These are phyloP conservation scores for Trifolium pratense DNA, from an alignment of 306 rosid species.

Conservation along the genomic window DNA sequence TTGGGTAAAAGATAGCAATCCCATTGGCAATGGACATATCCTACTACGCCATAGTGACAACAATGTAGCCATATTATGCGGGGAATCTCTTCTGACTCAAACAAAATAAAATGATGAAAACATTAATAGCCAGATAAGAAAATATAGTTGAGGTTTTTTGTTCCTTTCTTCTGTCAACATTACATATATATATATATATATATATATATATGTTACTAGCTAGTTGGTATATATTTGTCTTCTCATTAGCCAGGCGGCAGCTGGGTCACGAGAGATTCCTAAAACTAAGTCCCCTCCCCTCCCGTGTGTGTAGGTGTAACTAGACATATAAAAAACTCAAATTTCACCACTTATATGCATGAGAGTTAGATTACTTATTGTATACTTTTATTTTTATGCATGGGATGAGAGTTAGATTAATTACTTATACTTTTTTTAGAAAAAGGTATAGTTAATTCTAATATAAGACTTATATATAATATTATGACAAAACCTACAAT, in stretches of 20 bases:
- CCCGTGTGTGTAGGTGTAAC: not conserved
- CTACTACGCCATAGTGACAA: slow-evolving; percentile 9
- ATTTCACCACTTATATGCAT: no score
- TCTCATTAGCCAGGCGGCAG: not conserved
- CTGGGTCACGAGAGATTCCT: slow-evolving; percentile 36
- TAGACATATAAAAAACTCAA: not conserved
- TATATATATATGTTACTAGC: not conserved
- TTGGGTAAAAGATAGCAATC: not conserved
- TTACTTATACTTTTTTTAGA: no score
- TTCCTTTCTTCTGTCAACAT: slow-evolving; percentile 23
- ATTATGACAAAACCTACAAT: no score
- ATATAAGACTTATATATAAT: no score
- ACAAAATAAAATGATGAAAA: slow-evolving; percentile 30
- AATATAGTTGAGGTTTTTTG: slow-evolving; percentile 31
- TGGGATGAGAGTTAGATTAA: no score
- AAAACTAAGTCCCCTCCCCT: slow-evolving; percentile 8
- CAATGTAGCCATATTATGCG: slow-evolving; percentile 27
- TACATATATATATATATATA: not conserved
- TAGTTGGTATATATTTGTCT: slow-evolving; percentile 6
- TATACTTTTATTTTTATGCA: no score
- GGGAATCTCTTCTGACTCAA: slow-evolving; percentile 41
- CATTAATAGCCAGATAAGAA: not conserved
- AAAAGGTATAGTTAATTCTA: no score
- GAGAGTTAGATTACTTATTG: no score
- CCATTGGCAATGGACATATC: not conserved